Percentiles rank a stretch among this genome's conserved stretches.
Conservation (phyloP, 345 rosid species). For the Stellera chamaejasme region DNA sequence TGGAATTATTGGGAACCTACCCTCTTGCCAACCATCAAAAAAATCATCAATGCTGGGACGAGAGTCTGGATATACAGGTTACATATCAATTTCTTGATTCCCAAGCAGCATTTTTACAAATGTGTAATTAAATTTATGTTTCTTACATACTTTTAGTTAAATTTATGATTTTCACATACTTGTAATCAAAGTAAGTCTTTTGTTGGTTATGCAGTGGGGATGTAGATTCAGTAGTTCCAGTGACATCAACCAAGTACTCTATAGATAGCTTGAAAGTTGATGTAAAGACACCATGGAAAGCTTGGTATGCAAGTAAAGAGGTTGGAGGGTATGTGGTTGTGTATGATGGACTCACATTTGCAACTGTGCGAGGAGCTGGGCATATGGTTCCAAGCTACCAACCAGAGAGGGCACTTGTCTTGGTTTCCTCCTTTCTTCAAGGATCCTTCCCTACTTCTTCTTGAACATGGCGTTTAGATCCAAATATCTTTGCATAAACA, state of each 20-base stretch:
- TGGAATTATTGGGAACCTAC: conserved; percentile 23
- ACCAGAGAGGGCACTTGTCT: conserved; percentile 45
- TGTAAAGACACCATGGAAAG: conserved; percentile 37
- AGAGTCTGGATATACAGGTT: conserved; percentile 61
- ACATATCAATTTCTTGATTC: not conserved
- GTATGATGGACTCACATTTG: conserved; percentile 40
- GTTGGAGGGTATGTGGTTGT: conserved; percentile 58
- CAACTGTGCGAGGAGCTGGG: conserved; percentile 63
- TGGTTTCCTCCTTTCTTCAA: conserved; percentile 35
- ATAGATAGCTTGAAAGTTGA: conserved; percentile 38
- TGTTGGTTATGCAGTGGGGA: conserved; percentile 37
- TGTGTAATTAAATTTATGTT: no score
- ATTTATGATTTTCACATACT: no score
- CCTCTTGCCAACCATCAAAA: conserved; percentile 41
- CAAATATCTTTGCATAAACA: no score
- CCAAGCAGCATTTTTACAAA: not conserved
- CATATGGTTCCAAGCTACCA: conserved; percentile 53
- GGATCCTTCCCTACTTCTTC: conserved; percentile 7
- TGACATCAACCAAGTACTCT: conserved; percentile 41
- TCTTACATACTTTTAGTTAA: no score
- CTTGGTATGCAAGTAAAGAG: conserved; percentile 53
- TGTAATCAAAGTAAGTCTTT: no score
- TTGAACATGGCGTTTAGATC: no score
- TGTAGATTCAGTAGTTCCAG: conserved; percentile 51
- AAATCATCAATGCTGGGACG: conserved; percentile 50